Base-by-base conservation (phyloP, 2,329 filamentous ascomycete species). In the Neonectria faginata region DNA sequence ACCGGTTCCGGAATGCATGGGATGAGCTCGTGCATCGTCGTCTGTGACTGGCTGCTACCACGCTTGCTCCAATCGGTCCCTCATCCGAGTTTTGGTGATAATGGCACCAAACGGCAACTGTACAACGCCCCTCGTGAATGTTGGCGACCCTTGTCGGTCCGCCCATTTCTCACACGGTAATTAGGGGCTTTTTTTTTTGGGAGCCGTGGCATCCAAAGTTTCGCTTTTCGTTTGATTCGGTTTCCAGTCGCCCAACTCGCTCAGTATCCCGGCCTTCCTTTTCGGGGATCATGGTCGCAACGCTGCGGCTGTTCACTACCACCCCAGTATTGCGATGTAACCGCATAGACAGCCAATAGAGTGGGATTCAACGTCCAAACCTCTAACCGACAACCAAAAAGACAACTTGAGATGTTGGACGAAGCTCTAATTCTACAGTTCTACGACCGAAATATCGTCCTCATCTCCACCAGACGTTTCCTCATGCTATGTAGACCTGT, bases 11-110 rank as follows among this genome's bases (percentile, higher is more conserved):
- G 48, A 33, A 53, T 53, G 57, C 57, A 45, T 53, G 51, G 41
- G 41, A 53, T 57, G 48, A 62, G 60, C 60, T 57, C 54, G 47
- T 62, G 44, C 60, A 36, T 39, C 55, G 16, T 55, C 42, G 39
- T 50, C 55, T 10, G 27, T 45, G 44, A 59, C 51, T 64, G 55
- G 50, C 39, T 50, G 42, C 44, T 59, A 44, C 44, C 18, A 29
- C 27, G 22, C 47, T 36, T 36, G 25, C 20, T 53, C 50, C 48
- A 53, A 33, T 56, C 31, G 44, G 44, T 39, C 36, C 44, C 61
- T 57, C 61, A 59, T 18, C 55, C 60, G 55, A 59, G 55, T 52
- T 44, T 39, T 39, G 14, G 25, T 12, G n/a, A 42, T 39, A 36
- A 31, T 50, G 29, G 20, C 55, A 42, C 54, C 47, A 48, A 58